Base-by-base conservation (phyloP, 73 alveolate genomes). In the Paramecium sexaurelia region DNA sequence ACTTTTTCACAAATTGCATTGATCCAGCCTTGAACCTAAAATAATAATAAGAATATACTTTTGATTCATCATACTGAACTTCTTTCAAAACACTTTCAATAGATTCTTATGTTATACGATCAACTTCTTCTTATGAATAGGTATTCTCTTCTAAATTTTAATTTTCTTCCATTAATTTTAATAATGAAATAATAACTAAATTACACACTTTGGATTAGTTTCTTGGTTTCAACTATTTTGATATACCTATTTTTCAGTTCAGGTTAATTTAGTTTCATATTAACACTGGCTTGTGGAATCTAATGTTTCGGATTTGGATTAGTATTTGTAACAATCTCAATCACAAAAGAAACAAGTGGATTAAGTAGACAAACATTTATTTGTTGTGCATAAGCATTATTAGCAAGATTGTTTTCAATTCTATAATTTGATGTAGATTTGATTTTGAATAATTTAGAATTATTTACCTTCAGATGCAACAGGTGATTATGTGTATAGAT, bases 331-430 rank as follows among this genome's bases (percentile, higher is more conserved):
- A 78, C 90, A 78, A 78, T 78, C 7, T 36, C 73, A 40, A 29
- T 39, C 1, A 78, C 90, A 0, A 78, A 78, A 22, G 69, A 83
- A 7, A 69, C 75, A 45, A 26, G 84, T 45, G 97, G 97, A 39
- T 86, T 92, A 84, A 92, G 96, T 32, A 22, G 56, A 67, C 82
- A 93, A 41, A 92, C 96, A 2, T 85, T 95, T 45, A 85, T 92
- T 22, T 95, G 97, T 68, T 95, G 43, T 91, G 75, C 92, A 17
- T 41, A 85, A 40, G 20, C 92, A 13, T 68, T 95, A 5, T 35
- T 83, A 13, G 87, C 95, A 29, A 43, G 95, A 11, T 71, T 85
- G 35, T 55, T 92, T 83, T 88, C 94, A 7, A 84, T 94, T 68
- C 35, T 94, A 68, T 75, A 45, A 39, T 91, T 84, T 75, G 93